Conservation (phyloP, 148 eudicot genomes). For the Arctostaphylos glauca region DNA sequence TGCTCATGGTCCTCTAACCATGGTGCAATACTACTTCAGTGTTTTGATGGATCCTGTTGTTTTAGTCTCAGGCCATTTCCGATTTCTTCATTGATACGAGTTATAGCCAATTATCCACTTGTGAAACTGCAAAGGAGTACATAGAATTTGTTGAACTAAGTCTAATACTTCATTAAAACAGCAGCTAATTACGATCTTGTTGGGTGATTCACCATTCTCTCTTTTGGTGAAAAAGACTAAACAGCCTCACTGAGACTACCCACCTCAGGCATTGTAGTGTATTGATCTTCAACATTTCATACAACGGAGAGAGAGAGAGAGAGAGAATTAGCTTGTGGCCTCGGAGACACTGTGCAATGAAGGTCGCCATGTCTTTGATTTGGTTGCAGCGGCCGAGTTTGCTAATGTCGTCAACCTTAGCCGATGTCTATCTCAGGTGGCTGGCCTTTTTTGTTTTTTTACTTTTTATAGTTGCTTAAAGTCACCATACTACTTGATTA, state of each 20-base stretch:
- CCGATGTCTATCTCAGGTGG: slow-evolving; percentile 57
- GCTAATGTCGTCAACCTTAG: slow-evolving; percentile 36
- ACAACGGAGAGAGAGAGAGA: slow-evolving; percentile 17
- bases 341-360: slow-evolving; percentile 80
- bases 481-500: no score
- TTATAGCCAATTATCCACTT: no score
- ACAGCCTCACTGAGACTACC: background rate
- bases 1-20: no score
- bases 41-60: no score
- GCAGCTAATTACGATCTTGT: slow-evolving; percentile 1
- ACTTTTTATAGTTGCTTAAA: no score
- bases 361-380: slow-evolving; percentile 84
- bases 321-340: slow-evolving; percentile 17
- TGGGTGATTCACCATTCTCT: no score
- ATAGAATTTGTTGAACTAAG: background rate
- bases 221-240: background rate
- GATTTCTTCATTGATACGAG: no score
- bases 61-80: no score
- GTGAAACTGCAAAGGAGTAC: background rate
- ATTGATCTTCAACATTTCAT: slow-evolving; percentile 1
- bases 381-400: slow-evolving; percentile 40
- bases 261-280: background rate
- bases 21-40: no score
- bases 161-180: slow-evolving; percentile 8
- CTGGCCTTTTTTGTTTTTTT: no score